Evolutionary conservation across 495 filamentous ascomycete genomes (phyloP), one percentile per base, ranked within the genome.

Genomic region (Oidiodendron maius): DNA sequence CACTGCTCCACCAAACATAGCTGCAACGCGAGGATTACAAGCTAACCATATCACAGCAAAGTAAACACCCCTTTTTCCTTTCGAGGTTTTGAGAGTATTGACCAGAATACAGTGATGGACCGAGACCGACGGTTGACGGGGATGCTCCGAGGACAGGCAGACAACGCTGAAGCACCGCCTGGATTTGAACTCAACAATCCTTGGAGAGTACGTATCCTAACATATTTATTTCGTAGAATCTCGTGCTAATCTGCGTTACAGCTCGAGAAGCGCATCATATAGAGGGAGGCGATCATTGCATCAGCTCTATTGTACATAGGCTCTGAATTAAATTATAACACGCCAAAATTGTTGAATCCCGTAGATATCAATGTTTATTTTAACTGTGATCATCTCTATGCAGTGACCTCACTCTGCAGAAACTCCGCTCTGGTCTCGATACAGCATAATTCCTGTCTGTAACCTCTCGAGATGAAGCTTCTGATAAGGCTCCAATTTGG

Each of bases 141-240:
- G 51, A 77, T 64, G 41, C 57, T 85, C 59, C 77, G 94, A 71
- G 94, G 90, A 32, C 93, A 99, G 66, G 85, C 82, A 56, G 86
- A 91, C 68, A 84, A 82, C 41, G 71, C 80, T 40, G 64, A 72
- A 49, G 93, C 93, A 28, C 94, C 93, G 13, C 69, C 75, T 34
- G 91, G 90, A 28, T 99, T 94, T 71, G 91, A 96, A 61, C 57
- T 96, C 59, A 96, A 84, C 77, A 96, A 96, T 67, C 86, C 89
- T 23, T 99, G 94, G 94, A 91, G 80, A 78, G 59, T 61, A 51
- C 26, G 50, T 55, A 17, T 48, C 1, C 9, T 30, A 22, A 1
- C n/a, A 10, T 30, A 21, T 15, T 23, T 8, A 15, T 21, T 16
- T 16, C 3, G n/a, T n/a, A n/a, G 9, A 15, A 17, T 12, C 32